Evolutionary conservation across 2,329 filamentous ascomycete genomes (phyloP), one percentile per base, ranked within the genome.

Genomic region (Talaromyces sp.): DNA sequence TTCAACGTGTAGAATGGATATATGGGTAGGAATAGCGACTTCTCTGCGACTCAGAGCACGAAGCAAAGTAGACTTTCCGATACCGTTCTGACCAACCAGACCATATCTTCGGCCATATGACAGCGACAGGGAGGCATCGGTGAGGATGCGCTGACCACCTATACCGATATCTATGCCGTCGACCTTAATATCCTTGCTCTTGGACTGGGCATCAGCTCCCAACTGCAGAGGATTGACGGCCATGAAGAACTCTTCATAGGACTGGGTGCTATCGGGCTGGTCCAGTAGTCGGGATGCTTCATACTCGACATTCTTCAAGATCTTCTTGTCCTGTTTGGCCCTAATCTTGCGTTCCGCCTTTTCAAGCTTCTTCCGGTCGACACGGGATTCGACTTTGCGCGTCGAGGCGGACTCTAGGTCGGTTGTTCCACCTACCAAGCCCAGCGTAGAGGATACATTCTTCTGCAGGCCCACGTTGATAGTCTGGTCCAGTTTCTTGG

Each of bases 171-270:
- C 95, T 72, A 96, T 91, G 69, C 90, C 92, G 77, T 99, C 95
- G 67, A 99, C 82, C 80, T 98, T 99, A 82, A 99, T 93, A 73
- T 99, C 95, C 82, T 99, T 99, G 77, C 93, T 96, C 87, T 98
- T 99, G 32, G 87, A 84, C 62, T 87, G 76, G 60, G 84, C 76
- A 66, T 83, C 86, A 24, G 82, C 79, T 58, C 92, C 93, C 63
- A 98, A 71, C 73, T 98, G 93, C 64, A 99, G 84, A 63, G 95
- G 95, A 76, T 99, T 99, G 81, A 99, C 95, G 58, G 91, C 89
- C 95, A 99, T 98, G 84, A 96, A 99, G 79, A 99, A 98, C 75
- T 99, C 95, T 78, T 99, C 95, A 74, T 99, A 99, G 46, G 91
- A 96, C 81, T 96, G 89, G 13, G 93, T 82, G 69, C 88, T 85